Conservation (phyloP, 192 early-diverging fungal genomes). For the Chytriomyces confervae region DNA sequence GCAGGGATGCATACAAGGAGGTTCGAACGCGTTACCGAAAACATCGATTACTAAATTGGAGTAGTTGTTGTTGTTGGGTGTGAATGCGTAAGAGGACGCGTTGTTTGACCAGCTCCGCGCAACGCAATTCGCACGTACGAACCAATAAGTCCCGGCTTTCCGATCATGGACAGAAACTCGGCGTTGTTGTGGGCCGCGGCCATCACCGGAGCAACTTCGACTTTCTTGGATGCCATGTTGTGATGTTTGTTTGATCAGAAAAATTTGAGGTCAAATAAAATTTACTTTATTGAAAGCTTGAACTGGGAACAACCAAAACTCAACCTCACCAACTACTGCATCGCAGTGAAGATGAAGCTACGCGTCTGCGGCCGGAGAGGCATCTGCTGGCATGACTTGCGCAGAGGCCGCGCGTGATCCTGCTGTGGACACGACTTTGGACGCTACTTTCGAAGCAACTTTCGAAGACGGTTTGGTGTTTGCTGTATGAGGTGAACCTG, state of each 20-base stretch:
- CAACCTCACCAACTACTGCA: too few species aligned
- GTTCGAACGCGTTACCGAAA: too few species aligned
- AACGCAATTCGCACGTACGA: too few species aligned
- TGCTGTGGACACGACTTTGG: constrained; percentile 27
- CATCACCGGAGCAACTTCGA: neutral
- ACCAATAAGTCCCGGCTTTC: constrained; percentile 39
- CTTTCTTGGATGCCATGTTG: neutral
- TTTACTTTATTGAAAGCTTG: too few species aligned
- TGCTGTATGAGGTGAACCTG: neutral
- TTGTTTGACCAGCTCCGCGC: too few species aligned
- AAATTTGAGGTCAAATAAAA: too few species aligned
- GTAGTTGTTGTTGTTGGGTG: too few species aligned
- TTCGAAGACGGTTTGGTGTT: neutral
- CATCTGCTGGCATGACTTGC: constrained; percentile 13
- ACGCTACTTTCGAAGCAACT: constrained; percentile 6
- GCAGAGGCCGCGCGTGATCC: constrained; percentile 12
- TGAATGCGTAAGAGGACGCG: too few species aligned
- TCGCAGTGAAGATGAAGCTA: too few species aligned
- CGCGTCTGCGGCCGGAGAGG: constrained; percentile 15
- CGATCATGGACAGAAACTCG: constrained; percentile 41
- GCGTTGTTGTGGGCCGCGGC: constrained; percentile 21
- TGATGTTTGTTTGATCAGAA: too few species aligned
- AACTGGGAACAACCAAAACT: too few species aligned
- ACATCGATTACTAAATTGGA: too few species aligned
- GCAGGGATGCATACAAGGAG: neutral